A percentile compares a stretch with the other conserved stretches of the same genome.
Evolutionary conservation across 208 protist genomes (phyloP).

Genomic region (Trypanosomatidae sp.): DNA sequence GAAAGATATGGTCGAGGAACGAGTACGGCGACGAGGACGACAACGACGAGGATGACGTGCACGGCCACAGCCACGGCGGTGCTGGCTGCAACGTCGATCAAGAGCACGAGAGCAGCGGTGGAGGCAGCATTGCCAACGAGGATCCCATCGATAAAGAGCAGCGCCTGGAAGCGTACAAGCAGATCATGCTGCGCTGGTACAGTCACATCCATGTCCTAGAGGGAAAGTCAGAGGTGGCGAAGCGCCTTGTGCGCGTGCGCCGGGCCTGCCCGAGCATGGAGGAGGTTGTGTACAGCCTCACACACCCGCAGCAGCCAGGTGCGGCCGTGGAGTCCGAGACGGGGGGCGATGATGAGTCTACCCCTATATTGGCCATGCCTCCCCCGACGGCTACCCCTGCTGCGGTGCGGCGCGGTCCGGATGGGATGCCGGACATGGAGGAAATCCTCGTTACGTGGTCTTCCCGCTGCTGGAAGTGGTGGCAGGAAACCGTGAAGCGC

Average conservation of each 20-base stretch:
- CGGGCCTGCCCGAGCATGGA: slow-evolving; percentile 31
- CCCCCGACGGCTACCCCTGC: not conserved
- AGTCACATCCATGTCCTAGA: slow-evolving; percentile 50
- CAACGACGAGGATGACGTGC: slow-evolving; percentile 9
- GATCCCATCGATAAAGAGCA: slow-evolving; percentile 31
- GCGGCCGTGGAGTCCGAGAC: slow-evolving; percentile 13
- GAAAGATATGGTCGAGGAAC: slow-evolving; percentile 37
- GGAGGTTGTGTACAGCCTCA: slow-evolving; percentile 22
- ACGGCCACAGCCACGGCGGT: not conserved
- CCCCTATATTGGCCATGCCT: not conserved
- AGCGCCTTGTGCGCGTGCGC: slow-evolving; percentile 27
- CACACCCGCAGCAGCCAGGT: slow-evolving; percentile 23
- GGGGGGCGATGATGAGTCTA: slow-evolving; percentile 16
- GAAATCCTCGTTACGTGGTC: slow-evolving; percentile 27
- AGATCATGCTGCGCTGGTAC: slow-evolving; percentile 49
- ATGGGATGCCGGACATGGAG: slow-evolving; percentile 19
- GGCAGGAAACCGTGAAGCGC: slow-evolving; percentile 36
- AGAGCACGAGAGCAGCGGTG: slow-evolving; percentile 22
- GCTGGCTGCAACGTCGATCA: slow-evolving; percentile 7
- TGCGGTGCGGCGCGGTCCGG: slow-evolving; percentile 14
- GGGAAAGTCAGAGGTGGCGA: slow-evolving; percentile 30
- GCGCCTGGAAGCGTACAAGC: slow-evolving; percentile 41
- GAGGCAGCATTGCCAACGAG: slow-evolving; percentile 26
- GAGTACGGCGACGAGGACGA: slow-evolving; percentile 36
- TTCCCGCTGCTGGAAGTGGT: slow-evolving; percentile 35